Evolutionary conservation across 225 moss, liverwort and hornwort genomes (phyloP), one percentile per base, ranked within the genome.

Genomic region (Sphagnum contortum): DNA sequence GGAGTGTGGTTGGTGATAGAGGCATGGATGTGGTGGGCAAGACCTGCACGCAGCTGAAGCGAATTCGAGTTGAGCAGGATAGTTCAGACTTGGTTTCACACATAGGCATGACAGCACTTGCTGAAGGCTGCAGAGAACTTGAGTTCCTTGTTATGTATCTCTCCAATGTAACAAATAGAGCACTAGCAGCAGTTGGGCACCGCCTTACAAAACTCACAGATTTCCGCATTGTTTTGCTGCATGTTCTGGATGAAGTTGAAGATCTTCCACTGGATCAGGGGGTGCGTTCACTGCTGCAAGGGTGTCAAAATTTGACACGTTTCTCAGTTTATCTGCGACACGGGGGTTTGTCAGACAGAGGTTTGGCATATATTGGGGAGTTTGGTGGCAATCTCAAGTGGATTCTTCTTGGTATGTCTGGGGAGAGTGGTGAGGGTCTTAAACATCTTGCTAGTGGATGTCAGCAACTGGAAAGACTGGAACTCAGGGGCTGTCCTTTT

Each of bases 261-360:
- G 90, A 81, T 50, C 68, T 91, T 50, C 90, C 90, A 3, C 69
- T 91, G 64, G 90, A 91, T 62, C 68, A 85, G 66, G 90, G 90
- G 6, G 90, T 91, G 57, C 77, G 76, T 49, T 64, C 59, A 53
- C 44, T 91, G 51, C 63, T 91, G 63, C 68, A 65, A 66, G 90
- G 83, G 48, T 91, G 88, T 60, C 50, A 3, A 53, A 77, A 68
- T 48, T 55, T 91, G 13, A 87, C 76, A 14, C 80, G 90, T 50
- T 91, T 91, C 57, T 88, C 88, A 11, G 73, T 91, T 8, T 88
- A 88, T 57, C 70, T 83, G 48, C 83, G 90, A 7, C 83, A 83
- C 60, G 90, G 90, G 64, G 85, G 68, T 55, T 69, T 91, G 48
- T 81, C 83, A 9, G 85, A 91, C 72, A 68, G 0, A 67, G 90